A percentile compares a stretch with the other conserved stretches of the same genome.
These are phyloP conservation scores for Bryoglossum gracile DNA, from an alignment of 495 filamentous ascomycete species.

Conservation along the genomic window DNA sequence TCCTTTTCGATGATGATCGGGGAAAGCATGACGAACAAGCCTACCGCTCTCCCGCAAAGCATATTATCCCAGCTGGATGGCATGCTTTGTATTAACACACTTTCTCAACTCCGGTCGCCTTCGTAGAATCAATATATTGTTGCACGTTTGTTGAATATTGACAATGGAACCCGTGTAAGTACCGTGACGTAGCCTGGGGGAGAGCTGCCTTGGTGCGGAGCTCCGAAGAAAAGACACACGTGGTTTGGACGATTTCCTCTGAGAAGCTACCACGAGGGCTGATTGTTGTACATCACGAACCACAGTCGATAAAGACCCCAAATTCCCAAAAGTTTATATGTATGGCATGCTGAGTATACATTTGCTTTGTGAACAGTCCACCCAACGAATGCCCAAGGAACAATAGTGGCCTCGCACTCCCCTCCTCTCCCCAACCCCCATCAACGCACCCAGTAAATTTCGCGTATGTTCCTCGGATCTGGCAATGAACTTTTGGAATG, in stretches of 20 bases:
- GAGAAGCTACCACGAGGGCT: slow-evolving; percentile 20
- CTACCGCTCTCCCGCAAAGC: slow-evolving; percentile 18
- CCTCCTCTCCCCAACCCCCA: slow-evolving; percentile 3
- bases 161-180: slow-evolving; percentile 25
- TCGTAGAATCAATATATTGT: too few relatives aligned
- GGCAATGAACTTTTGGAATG: slow-evolving; percentile 15
- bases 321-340: background rate
- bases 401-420: slow-evolving; percentile 29
- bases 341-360: background rate
- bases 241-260: slow-evolving; percentile 20
- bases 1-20: slow-evolving; percentile 20
- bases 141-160: slow-evolving; percentile 20
- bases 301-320: too few relatives aligned
- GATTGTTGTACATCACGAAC: too few relatives aligned
- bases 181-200: too few relatives aligned
- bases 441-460: slow-evolving; percentile 6
- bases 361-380: slow-evolving; percentile 32
- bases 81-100: slow-evolving; percentile 16
- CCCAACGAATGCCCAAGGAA: slow-evolving; percentile 34
- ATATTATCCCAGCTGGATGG: slow-evolving; percentile 15
- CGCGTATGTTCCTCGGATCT: slow-evolving; percentile 9
- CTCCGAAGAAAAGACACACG: slow-evolving; percentile 34
- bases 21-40: slow-evolving; percentile 21
- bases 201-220: slow-evolving; percentile 31
- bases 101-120: too few relatives aligned